Evolutionary conservation across 768 basidiomycete genomes (phyloP).

Genomic region (Lentinula edodes): DNA sequence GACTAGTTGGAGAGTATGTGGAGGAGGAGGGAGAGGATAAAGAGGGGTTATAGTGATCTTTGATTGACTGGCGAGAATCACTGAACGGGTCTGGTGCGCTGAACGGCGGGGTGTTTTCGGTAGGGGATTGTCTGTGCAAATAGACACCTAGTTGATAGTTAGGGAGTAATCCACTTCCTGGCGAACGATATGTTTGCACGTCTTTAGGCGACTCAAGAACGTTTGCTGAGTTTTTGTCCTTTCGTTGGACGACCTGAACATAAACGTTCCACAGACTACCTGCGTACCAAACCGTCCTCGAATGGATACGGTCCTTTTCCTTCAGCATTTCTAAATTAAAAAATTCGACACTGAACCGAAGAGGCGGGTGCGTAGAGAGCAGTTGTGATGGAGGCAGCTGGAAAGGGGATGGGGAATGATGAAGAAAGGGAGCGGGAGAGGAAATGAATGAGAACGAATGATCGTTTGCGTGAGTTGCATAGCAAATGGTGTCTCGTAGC

Average conservation of each 20-base stretch:
- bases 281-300: constrained; percentile 85
- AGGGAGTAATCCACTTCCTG: constrained; percentile 12
- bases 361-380: constrained; percentile 76
- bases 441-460: constrained; percentile 36
- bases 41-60: background rate
- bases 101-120: constrained; percentile 73
- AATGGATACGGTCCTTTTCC: constrained; percentile 81
- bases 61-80: constrained; percentile 23
- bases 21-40: background rate
- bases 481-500: background rate
- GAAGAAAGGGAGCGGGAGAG: constrained; percentile 20
- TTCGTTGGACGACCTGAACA: constrained; percentile 83
- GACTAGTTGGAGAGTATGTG: background rate
- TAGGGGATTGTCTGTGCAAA: constrained; percentile 77
- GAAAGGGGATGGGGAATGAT: background rate
- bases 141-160: constrained; percentile 80
- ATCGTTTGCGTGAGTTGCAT: background rate
- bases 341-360: constrained; percentile 85
- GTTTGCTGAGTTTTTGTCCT: constrained; percentile 29
- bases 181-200: background rate
- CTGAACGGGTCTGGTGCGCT: constrained; percentile 40
- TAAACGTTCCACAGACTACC: constrained; percentile 88
- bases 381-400: background rate
- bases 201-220: background rate
- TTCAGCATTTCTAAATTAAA: constrained; percentile 79